These are phyloP conservation scores for Paramecium sexaurelia DNA, from an alignment of 73 alveolate species.

Conservation along the genomic window DNA sequence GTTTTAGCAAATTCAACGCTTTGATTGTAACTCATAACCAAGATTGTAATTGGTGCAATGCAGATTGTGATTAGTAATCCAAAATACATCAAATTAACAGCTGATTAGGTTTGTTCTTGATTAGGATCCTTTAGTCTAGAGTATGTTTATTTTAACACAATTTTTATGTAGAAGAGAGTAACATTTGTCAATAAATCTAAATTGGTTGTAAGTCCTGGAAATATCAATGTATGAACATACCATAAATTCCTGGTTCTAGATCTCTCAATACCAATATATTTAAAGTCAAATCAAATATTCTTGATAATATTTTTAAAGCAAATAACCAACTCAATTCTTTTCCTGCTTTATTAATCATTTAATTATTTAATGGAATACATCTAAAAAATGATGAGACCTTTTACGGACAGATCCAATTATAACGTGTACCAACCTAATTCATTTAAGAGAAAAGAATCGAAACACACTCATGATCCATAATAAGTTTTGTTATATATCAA, in stretches of 20 bases:
- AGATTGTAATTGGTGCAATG: conserved; percentile 7
- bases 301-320: not conserved
- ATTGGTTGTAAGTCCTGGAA: not conserved
- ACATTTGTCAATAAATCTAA: not conserved
- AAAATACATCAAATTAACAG: conserved; percentile 19
- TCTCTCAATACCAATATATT: not conserved
- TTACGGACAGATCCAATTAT: not conserved
- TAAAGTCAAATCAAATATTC: not conserved
- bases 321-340: not conserved
- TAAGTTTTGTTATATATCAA: not conserved
- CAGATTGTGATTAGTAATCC: conserved; percentile 51
- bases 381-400: not conserved
- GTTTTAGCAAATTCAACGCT: not conserved
- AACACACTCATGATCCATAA: conserved; percentile 36
- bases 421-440: not conserved
- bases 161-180: not conserved
- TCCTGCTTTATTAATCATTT: not conserved
- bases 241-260: not conserved
- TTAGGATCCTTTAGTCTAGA: not conserved
- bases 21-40: not conserved
- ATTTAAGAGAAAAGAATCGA: not conserved
- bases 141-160: not conserved
- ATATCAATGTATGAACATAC: not conserved
- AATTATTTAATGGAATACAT: not conserved
- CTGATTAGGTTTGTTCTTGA: not conserved